A percentile compares a stretch with the other conserved stretches of the same genome.
Conservation (phyloP, 495 filamentous ascomycete species). For the Cladorrhinum samala region DNA sequence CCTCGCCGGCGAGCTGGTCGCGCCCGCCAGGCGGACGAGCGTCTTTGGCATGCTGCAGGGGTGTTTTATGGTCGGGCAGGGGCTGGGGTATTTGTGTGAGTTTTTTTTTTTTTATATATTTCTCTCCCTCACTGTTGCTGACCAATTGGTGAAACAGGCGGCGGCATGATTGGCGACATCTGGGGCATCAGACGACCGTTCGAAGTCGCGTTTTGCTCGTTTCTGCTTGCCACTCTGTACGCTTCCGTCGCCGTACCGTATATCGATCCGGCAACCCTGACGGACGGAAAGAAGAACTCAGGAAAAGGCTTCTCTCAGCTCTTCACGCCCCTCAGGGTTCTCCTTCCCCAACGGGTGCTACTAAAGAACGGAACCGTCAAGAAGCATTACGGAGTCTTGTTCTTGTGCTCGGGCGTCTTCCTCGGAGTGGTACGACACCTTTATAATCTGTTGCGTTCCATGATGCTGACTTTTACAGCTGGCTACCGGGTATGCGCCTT, state of each 20-base stretch:
- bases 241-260: slow-evolving; percentile 33
- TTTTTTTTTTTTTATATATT: background rate
- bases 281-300: slow-evolving; percentile 24
- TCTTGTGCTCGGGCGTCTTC: slow-evolving; percentile 50
- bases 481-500: slow-evolving; percentile 49
- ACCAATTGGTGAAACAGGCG: slow-evolving; percentile 22
- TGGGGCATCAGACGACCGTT: slow-evolving; percentile 49
- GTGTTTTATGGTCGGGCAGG: slow-evolving; percentile 49
- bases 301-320: slow-evolving; percentile 36
- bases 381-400: slow-evolving; percentile 45
- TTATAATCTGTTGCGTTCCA: background rate
- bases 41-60: slow-evolving; percentile 50
- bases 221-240: slow-evolving; percentile 36
- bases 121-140: background rate
- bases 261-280: slow-evolving; percentile 32
- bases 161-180: slow-evolving; percentile 46
- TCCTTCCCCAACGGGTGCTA: background rate
- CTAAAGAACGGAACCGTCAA: slow-evolving; percentile 30
- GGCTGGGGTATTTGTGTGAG: slow-evolving; percentile 45
- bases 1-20: slow-evolving; percentile 44
- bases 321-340: slow-evolving; percentile 48
- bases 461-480: slow-evolving; percentile 24
- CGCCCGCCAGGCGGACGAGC: slow-evolving; percentile 43
- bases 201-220: slow-evolving; percentile 43
- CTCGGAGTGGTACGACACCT: slow-evolving; percentile 41